A percentile compares a stretch with the other conserved stretches of the same genome.
Conservation (phyloP, 2,329 filamentous ascomycete genomes). For the Aspergillus novofumigatus region DNA sequence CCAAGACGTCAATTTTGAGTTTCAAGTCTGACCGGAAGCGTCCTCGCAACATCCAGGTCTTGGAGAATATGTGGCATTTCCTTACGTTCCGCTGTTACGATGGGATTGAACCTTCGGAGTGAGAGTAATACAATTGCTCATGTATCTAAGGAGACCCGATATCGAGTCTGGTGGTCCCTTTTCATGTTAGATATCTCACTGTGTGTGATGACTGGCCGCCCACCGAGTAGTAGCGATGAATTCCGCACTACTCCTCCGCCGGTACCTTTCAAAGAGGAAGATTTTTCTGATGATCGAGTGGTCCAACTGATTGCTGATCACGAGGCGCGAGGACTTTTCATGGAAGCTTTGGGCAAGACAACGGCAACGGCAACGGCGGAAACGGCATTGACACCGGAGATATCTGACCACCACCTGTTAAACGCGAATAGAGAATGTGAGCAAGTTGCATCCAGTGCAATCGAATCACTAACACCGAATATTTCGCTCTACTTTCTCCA, state of each 20-base stretch:
- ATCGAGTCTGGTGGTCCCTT: constrained; percentile 44
- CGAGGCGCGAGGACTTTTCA: constrained; percentile 27
- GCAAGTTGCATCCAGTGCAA: constrained; percentile 20
- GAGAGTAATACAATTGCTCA: constrained; percentile 33
- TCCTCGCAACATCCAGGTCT: constrained; percentile 24
- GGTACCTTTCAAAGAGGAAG: constrained; percentile 36
- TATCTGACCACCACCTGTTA: constrained; percentile 9
- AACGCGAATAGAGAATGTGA: constrained; percentile 15
- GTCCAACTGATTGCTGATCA: constrained; percentile 31
- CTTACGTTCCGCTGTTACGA: constrained; percentile 37
- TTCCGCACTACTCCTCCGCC: constrained; percentile 43
- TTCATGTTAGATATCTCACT: constrained; percentile 40
- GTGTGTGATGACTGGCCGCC: constrained; percentile 41
- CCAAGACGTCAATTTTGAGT: neutral
- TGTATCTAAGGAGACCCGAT: constrained; percentile 39
- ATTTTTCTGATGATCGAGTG: constrained; percentile 29
- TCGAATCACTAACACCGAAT: constrained; percentile 32
- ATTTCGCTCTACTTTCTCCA: constrained; percentile 38
- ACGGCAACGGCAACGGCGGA: neutral
- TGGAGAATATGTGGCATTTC: constrained; percentile 41
- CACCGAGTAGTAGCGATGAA: constrained; percentile 33
- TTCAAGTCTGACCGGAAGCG: neutral
- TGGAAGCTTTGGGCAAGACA: constrained; percentile 16
- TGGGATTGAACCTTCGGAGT: constrained; percentile 43
- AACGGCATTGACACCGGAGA: constrained; percentile 8